Conservation (phyloP, 2,329 filamentous ascomycete species). For the Blumeria graminis region DNA sequence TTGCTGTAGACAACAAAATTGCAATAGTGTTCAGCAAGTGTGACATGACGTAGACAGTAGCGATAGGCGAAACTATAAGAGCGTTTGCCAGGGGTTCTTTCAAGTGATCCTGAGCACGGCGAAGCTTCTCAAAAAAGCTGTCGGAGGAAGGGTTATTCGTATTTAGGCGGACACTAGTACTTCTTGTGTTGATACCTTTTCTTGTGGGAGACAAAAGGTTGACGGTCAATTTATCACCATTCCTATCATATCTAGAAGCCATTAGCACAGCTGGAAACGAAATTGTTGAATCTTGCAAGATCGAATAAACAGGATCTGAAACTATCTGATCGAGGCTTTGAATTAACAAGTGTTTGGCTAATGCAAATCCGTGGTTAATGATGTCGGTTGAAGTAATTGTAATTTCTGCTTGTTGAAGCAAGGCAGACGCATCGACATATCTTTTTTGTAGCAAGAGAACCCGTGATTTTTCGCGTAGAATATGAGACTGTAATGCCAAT, state of each 20-base stretch:
- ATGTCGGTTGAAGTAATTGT: conserved; percentile 20
- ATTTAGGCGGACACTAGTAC: conserved; percentile 4
- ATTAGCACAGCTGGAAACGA: conserved; percentile 47
- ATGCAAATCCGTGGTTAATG: conserved; percentile 30
- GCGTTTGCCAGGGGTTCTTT: conserved; percentile 30
- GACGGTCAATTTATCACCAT: conserved; percentile 8
- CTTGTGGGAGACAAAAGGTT: conserved; percentile 8
- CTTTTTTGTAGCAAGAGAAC: conserved; percentile 21
- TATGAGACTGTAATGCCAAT: conserved; percentile 21
- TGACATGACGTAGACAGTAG: conserved; percentile 36
- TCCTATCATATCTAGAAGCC: conserved; percentile 6
- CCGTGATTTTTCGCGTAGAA: conserved; percentile 26
- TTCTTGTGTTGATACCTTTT: conserved; percentile 6
- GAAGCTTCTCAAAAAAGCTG: conserved; percentile 22
- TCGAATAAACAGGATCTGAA: conserved; percentile 63
- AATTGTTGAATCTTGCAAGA: conserved; percentile 77
- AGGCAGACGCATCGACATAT: conserved; percentile 31
- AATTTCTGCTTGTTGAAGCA: conserved; percentile 27
- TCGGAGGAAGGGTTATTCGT: conserved; percentile 9
- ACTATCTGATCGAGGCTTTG: conserved; percentile 50
- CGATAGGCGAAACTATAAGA: conserved; percentile 26
- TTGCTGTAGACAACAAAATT: conserved; percentile 39
- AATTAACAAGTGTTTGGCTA: conserved; percentile 42
- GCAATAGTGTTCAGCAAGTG: conserved; percentile 38
- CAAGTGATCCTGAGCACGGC: conserved; percentile 40